Conservation (phyloP, 768 basidiomycete species). For the Naganishia kalamii region DNA sequence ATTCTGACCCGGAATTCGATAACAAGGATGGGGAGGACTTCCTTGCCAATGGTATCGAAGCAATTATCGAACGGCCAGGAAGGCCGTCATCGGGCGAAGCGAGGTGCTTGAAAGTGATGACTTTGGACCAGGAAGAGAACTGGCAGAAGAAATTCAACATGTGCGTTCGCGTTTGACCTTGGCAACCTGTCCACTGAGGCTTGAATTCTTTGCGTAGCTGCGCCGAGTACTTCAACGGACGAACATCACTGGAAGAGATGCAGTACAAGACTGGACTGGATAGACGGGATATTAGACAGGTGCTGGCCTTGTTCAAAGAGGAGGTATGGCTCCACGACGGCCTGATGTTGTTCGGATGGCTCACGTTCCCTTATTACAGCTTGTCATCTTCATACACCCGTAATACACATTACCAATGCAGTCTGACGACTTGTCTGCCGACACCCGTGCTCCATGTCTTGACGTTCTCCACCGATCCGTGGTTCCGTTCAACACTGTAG, state of each 20-base stretch:
- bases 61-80: slow-evolving; percentile 26
- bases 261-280: slow-evolving; percentile 79
- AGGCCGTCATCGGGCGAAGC: slow-evolving; percentile 51
- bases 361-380: neutral
- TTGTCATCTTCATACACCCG: slow-evolving; percentile 7
- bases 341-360: neutral
- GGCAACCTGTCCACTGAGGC: neutral
- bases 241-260: slow-evolving; percentile 85
- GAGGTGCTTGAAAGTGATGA: slow-evolving; percentile 85
- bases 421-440: slow-evolving; percentile 62
- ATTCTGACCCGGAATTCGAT: slow-evolving; percentile 4
- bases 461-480: slow-evolving; percentile 56
- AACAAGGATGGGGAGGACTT: slow-evolving; percentile 14
- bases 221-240: slow-evolving; percentile 89
- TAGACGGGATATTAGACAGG: slow-evolving; percentile 72
- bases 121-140: slow-evolving; percentile 65
- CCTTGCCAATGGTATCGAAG: slow-evolving; percentile 17
- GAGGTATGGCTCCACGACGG: slow-evolving; percentile 55
- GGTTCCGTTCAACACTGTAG: slow-evolving; percentile 51
- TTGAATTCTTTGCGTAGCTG: slow-evolving; percentile 53
- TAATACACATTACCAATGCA: slow-evolving; percentile 51
- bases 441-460: slow-evolving; percentile 63
- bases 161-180: slow-evolving; percentile 48
- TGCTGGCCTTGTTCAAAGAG: slow-evolving; percentile 79
- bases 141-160: slow-evolving; percentile 69